phyloP scores from a whole-genome alignment of 176 grass and related monocot species.

The Eragrostis curvula region DNA sequence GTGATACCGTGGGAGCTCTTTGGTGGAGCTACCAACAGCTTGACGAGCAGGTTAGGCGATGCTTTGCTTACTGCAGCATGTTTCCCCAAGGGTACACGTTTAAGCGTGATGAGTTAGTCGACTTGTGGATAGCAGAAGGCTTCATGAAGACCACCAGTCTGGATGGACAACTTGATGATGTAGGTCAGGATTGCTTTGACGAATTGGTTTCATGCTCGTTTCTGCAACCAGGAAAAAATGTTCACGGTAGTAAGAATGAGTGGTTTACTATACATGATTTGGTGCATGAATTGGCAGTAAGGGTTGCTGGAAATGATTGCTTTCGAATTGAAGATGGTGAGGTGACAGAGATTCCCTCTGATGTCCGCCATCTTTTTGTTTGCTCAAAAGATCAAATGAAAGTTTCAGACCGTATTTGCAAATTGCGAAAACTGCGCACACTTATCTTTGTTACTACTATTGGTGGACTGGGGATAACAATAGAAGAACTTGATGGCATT shows the following conservation, averaged over 20 bases:
- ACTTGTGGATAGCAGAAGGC: conserved; percentile 41
- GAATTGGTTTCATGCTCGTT: conserved; percentile 46
- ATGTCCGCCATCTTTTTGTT: conserved; percentile 43
- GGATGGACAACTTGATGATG: background rate
- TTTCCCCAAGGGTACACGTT: conserved; percentile 12
- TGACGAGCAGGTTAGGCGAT: conserved; percentile 11
- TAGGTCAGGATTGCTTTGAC: conserved; percentile 14
- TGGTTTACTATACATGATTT: conserved; percentile 40
- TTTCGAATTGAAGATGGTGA: background rate
- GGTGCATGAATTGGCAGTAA: conserved; percentile 28
- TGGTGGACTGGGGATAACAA: background rate
- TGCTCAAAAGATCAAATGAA: background rate
- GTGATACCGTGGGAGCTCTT: conserved; percentile 30
- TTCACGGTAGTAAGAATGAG: background rate
- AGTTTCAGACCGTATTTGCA: conserved; percentile 18
- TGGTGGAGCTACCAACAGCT: conserved; percentile 48
- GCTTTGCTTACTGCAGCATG: conserved; percentile 44
- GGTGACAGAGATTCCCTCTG: background rate
- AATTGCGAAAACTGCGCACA: conserved; percentile 33
- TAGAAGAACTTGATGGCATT: background rate
- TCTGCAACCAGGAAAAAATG: background rate
- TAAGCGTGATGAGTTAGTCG: conserved; percentile 3
- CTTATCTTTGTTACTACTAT: conserved; percentile 12
- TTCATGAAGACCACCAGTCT: conserved; percentile 21
- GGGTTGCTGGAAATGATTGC: conserved; percentile 14